Evolutionary conservation across 768 basidiomycete genomes (phyloP).

Genomic region (Lyophyllum shimeji): DNA sequence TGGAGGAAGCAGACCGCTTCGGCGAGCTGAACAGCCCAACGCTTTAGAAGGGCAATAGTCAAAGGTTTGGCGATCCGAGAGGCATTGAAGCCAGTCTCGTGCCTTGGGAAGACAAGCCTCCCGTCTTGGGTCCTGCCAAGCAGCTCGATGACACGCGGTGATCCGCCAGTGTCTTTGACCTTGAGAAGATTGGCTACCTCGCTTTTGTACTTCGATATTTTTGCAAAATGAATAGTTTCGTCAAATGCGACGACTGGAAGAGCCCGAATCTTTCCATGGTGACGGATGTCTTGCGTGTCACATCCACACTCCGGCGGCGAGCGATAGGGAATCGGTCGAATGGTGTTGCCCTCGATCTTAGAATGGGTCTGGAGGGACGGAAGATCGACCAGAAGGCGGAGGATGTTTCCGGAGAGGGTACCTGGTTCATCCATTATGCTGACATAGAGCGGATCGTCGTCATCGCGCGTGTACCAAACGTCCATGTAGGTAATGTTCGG

Average conservation of each 20-base stretch:
- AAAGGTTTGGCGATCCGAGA: not conserved
- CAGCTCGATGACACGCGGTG: not conserved
- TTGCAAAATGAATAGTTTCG: not conserved
- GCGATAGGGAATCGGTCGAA: not conserved
- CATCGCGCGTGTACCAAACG: not conserved
- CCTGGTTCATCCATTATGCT: conserved; percentile 2
- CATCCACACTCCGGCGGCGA: not conserved
- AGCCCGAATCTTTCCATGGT: not conserved
- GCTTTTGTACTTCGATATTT: not conserved
- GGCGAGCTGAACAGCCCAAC: not conserved
- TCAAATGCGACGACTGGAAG: not conserved
- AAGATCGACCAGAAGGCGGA: not conserved
- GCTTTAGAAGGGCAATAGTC: not conserved
- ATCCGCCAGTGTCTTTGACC: conserved; percentile 2
- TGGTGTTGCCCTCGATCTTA: not conserved
- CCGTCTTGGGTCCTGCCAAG: conserved; percentile 4
- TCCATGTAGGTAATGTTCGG: not conserved
- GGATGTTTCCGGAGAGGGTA: conserved; percentile 3
- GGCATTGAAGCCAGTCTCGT: not conserved
- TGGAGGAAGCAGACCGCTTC: conserved; percentile 6
- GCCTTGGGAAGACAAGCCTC: not conserved
- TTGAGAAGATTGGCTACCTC: conserved; percentile 6
- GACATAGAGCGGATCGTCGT: not conserved
- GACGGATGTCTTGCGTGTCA: not conserved
- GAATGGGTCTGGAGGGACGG: not conserved